These are phyloP conservation scores for Jaminaea rosea DNA, from an alignment of 1,284 basidiomycete genomes.

Conservation along the genomic window DNA sequence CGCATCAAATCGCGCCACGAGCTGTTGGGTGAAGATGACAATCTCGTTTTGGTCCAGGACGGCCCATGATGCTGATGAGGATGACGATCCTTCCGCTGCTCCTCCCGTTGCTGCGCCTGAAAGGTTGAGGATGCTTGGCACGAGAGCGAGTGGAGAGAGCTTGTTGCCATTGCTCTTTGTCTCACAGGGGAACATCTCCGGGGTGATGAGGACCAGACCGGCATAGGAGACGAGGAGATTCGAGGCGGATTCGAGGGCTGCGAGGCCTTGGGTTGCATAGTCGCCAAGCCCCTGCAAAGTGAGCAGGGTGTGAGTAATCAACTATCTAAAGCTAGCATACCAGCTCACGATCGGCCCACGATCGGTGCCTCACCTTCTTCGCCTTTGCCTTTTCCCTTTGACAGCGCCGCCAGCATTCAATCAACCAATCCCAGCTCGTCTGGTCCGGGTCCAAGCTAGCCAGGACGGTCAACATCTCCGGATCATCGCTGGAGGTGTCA, in stretches of 20 bases:
- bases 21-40: slow-evolving; percentile 51
- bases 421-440: slow-evolving; percentile 82
- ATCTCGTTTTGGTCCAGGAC: slow-evolving; percentile 48
- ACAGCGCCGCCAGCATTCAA: slow-evolving; percentile 72
- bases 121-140: slow-evolving; percentile 19
- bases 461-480: slow-evolving; percentile 67
- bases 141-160: slow-evolving; percentile 57
- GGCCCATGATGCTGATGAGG: slow-evolving; percentile 24
- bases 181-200: slow-evolving; percentile 68
- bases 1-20: slow-evolving; percentile 48
- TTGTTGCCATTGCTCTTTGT: slow-evolving; percentile 17
- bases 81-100: slow-evolving; percentile 48
- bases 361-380: slow-evolving; percentile 7
- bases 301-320: neutral
- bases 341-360: neutral
- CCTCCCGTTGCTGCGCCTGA: neutral
- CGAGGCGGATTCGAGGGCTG: slow-evolving; percentile 19
- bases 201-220: slow-evolving; percentile 80
- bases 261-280: neutral
- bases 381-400: slow-evolving; percentile 19
- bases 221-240: slow-evolving; percentile 74
- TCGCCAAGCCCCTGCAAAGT: neutral
- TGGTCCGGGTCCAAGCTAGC: slow-evolving; percentile 68
- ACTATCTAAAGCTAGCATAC: neutral
- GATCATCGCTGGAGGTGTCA: slow-evolving; percentile 71